These are phyloP conservation scores for Cubamyces sp. DNA, from an alignment of 768 basidiomycete species.

Conservation along the genomic window DNA sequence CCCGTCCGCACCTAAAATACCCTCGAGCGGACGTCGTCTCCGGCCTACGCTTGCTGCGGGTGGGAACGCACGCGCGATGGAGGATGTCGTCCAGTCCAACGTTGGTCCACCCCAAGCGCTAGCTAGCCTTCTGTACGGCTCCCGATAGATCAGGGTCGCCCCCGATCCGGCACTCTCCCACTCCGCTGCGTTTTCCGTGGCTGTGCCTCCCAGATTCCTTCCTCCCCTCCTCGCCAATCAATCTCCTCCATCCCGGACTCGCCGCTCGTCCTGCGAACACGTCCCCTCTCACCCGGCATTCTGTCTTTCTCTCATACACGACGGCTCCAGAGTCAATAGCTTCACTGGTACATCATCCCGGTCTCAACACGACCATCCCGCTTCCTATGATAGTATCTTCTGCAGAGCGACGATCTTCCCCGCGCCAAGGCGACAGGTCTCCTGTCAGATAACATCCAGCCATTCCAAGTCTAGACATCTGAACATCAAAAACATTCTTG, in stretches of 20 bases:
- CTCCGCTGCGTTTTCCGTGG: neutral
- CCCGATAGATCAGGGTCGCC: no score
- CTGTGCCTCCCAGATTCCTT: neutral
- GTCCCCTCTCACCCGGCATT: neutral
- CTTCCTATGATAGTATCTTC: neutral
- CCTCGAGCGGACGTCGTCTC: no score
- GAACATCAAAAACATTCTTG: no score
- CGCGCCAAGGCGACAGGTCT: neutral
- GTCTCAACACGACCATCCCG: neutral
- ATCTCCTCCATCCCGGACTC: neutral
- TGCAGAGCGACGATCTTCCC: neutral
- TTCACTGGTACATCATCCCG: neutral
- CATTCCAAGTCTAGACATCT: no score
- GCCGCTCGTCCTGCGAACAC: neutral
- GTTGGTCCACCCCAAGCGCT: no score
- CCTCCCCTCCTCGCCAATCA: neutral
- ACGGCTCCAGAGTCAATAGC: no score
- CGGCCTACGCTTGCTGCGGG: no score
- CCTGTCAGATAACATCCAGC: no score
- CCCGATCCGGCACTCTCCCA: neutral
- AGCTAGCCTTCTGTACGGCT: no score
- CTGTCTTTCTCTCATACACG: neutral
- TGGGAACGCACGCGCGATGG: no score
- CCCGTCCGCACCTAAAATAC: slow-evolving; percentile 14
- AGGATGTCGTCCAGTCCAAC: no score